Conservation (phyloP, 1,284 basidiomycete genomes). For the Microbotryomycetes sp. region DNA sequence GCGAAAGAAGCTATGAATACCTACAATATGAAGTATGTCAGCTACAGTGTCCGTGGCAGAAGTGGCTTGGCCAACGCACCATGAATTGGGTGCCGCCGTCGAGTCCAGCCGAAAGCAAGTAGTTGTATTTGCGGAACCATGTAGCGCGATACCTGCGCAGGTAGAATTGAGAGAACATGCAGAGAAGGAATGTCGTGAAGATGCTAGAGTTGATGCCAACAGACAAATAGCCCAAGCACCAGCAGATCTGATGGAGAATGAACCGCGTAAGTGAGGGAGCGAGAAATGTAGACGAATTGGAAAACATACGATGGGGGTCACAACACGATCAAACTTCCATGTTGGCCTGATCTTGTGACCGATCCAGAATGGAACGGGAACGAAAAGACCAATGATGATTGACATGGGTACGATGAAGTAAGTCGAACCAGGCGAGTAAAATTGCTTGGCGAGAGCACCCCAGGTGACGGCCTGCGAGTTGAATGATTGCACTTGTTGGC, state of each 20-base stretch:
- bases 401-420: constrained; percentile 41
- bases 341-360: constrained; percentile 51
- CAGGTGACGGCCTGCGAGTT: constrained; percentile 61
- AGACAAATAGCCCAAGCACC: constrained; percentile 29
- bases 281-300: too few relatives aligned
- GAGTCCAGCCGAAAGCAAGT: constrained; percentile 34
- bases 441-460: constrained; percentile 55
- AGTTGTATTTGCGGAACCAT: constrained; percentile 38
- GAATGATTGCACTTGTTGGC: constrained; percentile 52
- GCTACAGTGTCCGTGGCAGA: not conserved
- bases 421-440: constrained; percentile 50
- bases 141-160: constrained; percentile 22
- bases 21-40: not conserved
- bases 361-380: constrained; percentile 56
- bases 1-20: constrained; percentile 23
- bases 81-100: constrained; percentile 36
- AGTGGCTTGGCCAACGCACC: constrained; percentile 22
- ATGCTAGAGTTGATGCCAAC: constrained; percentile 33
- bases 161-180: constrained; percentile 25
- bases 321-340: constrained; percentile 26
- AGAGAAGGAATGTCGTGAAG: constrained; percentile 24
- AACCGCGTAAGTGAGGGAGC: too few relatives aligned
- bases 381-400: constrained; percentile 48
- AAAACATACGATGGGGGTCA: constrained; percentile 20
- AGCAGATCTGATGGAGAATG: constrained; percentile 13